These are phyloP conservation scores for Cokeromyces recurvatus DNA, from an alignment of 371 early-diverging fungal species.

Conservation along the genomic window DNA sequence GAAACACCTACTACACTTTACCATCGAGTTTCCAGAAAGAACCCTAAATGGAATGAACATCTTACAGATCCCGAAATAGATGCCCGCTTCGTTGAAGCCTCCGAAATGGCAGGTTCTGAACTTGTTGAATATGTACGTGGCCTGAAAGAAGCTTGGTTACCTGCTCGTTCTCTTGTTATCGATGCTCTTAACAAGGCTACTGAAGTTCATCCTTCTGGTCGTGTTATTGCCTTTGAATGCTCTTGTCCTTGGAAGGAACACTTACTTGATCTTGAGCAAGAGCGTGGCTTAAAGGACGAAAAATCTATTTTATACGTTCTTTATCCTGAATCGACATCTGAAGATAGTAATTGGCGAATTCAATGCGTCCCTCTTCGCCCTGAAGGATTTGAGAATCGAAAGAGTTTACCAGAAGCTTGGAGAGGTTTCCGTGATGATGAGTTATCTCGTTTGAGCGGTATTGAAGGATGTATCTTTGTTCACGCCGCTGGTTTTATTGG, in stretches of 20 bases:
- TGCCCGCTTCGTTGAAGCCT: slow-evolving; percentile 65
- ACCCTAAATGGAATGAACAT: slow-evolving; percentile 91
- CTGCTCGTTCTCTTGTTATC: slow-evolving; percentile 83
- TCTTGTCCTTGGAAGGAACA: slow-evolving; percentile 94
- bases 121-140: slow-evolving; percentile 64
- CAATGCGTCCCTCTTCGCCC: slow-evolving; percentile 77
- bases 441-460: slow-evolving; percentile 69
- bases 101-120: slow-evolving; percentile 75
- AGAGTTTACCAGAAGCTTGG: slow-evolving; percentile 94
- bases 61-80: slow-evolving; percentile 63
- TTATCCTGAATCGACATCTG: slow-evolving; percentile 63
- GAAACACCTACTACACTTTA: slow-evolving; percentile 77
- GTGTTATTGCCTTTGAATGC: slow-evolving; percentile 76
- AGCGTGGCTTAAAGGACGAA: slow-evolving; percentile 41
- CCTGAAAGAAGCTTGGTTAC: slow-evolving; percentile 78
- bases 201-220: slow-evolving; percentile 70
- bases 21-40: slow-evolving; percentile 75
- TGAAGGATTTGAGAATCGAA: slow-evolving; percentile 82
- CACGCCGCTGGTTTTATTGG: slow-evolving; percentile 80
- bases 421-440: slow-evolving; percentile 91
- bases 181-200: slow-evolving; percentile 55
- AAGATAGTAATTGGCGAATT: slow-evolving; percentile 62
- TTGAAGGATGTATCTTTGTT: slow-evolving; percentile 89
- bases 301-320: slow-evolving; percentile 70
- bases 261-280: slow-evolving; percentile 67